Evolutionary conservation across 2,329 filamentous ascomycete species (phyloP), one percentile per base, ranked within the genome.

Genomic region (Fusarium concolor): DNA sequence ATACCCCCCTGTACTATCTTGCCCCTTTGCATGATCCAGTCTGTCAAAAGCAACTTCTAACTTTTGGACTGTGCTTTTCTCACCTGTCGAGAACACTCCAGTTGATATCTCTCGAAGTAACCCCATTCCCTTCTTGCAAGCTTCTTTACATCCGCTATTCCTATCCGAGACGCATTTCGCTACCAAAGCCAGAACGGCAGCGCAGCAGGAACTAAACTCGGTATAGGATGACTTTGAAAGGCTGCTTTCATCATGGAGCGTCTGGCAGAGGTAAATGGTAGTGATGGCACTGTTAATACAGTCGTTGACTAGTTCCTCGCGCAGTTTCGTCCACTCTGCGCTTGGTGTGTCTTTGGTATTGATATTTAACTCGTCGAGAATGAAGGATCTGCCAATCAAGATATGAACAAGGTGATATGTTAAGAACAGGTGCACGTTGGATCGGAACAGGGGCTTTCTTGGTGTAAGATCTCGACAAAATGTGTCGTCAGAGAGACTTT

Each of bases 171-270:
- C 62, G 11, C 46, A 57, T n/a, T 52, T 56, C 12, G 56, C 61
- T 4, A 67, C 56, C 0, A 73, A 10, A 2, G 66, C 59, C 4
- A 71, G 29, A 1, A 73, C 56, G 7, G 71, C 71, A 10, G 59
- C 62, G 22, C 65, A 72, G 4, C 66, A 73, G 3, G 60, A 68
- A n/a, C 58, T 67, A 6, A 72, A 64, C 26, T 72, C 66, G 1
- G 61, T 67, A 20, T 73, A 72, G 1, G 71, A 73, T 2, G 61
- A 67, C n/a, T 65, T 67, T 2, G 71, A 73, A 12, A 73, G 66
- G 7, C 50, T 45, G 5, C 47, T 51, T 10, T 66, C 37, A 6
- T 62, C 59, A 1, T 60, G 52, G 0, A 73, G 49, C 10, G 52
- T 47, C 26, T 61, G 58, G n/a, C 71, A 73, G 5, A 73, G 56